These are phyloP conservation scores for Phytophthora megakarya DNA, from an alignment of 352 stramenopile genomes.

Conservation along the genomic window DNA sequence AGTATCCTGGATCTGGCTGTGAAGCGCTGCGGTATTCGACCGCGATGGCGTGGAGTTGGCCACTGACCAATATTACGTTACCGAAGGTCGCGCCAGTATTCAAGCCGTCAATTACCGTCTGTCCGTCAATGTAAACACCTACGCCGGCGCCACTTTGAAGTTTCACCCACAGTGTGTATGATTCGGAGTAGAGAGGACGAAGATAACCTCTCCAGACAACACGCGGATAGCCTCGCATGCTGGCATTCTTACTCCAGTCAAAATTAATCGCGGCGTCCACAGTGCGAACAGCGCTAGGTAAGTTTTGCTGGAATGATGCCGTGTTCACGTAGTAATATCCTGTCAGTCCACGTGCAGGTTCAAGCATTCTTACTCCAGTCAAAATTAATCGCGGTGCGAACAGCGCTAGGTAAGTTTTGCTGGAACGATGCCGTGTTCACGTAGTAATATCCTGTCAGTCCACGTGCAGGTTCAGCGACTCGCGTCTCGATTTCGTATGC, in stretches of 20 bases:
- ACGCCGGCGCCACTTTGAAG: conserved; percentile 21
- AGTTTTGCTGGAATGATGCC: conserved; percentile 21
- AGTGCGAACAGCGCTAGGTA: conserved; percentile 24
- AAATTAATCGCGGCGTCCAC: conserved; percentile 47
- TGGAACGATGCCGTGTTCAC: conserved; percentile 24
- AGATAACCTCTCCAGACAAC: conserved; percentile 55
- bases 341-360: conserved; percentile 30
- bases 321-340: conserved; percentile 47
- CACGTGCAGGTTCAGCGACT: conserved; percentile 34
- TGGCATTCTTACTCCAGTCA: conserved; percentile 44
- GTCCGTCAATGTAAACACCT: conserved; percentile 41
- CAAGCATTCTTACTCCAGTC: conserved; percentile 45
- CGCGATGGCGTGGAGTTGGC: conserved; percentile 43
- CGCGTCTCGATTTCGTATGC: conserved; percentile 55
- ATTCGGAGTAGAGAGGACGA: conserved; percentile 46
- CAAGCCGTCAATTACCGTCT: conserved; percentile 45
- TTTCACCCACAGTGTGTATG: conserved; percentile 44
- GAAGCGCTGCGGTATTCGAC: conserved; percentile 52
- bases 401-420: conserved; percentile 20
- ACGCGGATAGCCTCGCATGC: conserved; percentile 47
- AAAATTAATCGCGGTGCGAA: conserved; percentile 39
- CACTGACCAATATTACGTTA: conserved; percentile 29
- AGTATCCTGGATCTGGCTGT: conserved; percentile 17
- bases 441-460: conserved; percentile 50
- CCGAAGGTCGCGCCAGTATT: conserved; percentile 29